phyloP scores from a whole-genome alignment of 2,329 filamentous ascomycete genomes.

The Rhytidhysteron rufulum region DNA sequence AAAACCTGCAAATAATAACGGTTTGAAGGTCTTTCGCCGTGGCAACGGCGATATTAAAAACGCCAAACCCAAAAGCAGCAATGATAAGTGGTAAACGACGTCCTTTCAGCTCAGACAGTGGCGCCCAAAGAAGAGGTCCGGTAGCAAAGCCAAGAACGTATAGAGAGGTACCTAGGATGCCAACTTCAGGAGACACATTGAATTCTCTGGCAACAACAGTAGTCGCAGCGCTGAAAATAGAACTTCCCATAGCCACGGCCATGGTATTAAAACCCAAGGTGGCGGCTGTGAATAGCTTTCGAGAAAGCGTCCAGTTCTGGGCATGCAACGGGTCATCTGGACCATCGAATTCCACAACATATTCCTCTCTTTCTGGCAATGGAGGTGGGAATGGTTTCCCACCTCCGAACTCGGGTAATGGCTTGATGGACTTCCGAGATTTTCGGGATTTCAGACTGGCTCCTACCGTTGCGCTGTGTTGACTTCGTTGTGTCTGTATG shows the following conservation, averaged over 20 bases:
- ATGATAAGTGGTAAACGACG: conserved; percentile 47
- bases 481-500: conserved; percentile 66
- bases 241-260: conserved; percentile 58
- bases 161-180: conserved; percentile 47
- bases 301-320: conserved; percentile 78
- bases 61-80: conserved; percentile 48
- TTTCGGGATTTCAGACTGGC: conserved; percentile 42
- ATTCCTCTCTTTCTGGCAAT: conserved; percentile 67
- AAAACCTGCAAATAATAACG: conserved; percentile 51
- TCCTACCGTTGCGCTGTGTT: conserved; percentile 72
- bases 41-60: conserved; percentile 50
- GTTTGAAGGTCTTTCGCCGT: conserved; percentile 52
- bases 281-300: conserved; percentile 67
- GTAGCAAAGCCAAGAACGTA: conserved; percentile 51
- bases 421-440: conserved; percentile 50
- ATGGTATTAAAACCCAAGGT: conserved; percentile 73
- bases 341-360: conserved; percentile 79
- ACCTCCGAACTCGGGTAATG: conserved; percentile 65
- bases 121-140: conserved; percentile 42
- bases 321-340: conserved; percentile 79
- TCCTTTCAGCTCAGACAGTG: conserved; percentile 50
- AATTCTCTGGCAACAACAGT: conserved; percentile 34
- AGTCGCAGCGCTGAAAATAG: conserved; percentile 41
- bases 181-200: conserved; percentile 46
- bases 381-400: conserved; percentile 72